These are phyloP conservation scores for Stygiomarasmius scandens DNA, from an alignment of 1,284 basidiomycete species.

Conservation along the genomic window DNA sequence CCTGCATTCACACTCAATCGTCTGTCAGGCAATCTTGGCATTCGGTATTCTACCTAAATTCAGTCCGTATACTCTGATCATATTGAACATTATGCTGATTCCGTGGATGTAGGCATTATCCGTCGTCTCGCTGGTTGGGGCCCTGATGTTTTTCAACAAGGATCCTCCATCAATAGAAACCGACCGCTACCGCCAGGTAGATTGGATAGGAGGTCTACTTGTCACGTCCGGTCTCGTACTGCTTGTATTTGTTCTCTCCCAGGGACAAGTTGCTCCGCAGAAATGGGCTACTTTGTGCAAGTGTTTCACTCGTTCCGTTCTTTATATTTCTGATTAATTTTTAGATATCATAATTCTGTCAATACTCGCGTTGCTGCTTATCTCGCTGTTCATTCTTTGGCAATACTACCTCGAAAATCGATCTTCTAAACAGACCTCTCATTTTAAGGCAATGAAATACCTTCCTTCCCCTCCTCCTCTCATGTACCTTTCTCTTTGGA, in stretches of 20 bases:
- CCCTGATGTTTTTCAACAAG: conserved; percentile 54
- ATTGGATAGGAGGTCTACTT: conserved; percentile 84
- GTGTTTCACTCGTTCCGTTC: too few species aligned
- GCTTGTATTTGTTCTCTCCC: conserved; percentile 78
- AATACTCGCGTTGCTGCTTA: conserved; percentile 38
- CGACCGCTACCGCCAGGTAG: conserved; percentile 58
- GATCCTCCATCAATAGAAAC: conserved; percentile 48
- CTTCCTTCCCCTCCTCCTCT: conserved; percentile 13
- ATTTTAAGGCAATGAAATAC: too few species aligned
- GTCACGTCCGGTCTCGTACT: conserved; percentile 78
- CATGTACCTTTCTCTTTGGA: conserved; percentile 12
- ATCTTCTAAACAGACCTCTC: neutral
- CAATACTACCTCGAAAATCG: conserved; percentile 11
- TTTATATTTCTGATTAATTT: too few species aligned
- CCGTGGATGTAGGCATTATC: too few species aligned
- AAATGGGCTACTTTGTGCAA: conserved; percentile 77
- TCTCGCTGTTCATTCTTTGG: conserved; percentile 25
- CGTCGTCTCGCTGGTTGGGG: conserved; percentile 52
- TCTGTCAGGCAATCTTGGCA: too few species aligned
- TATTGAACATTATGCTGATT: too few species aligned
- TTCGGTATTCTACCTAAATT: too few species aligned
- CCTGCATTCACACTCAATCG: too few species aligned
- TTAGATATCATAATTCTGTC: conserved; percentile 16
- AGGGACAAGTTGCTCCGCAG: conserved; percentile 68
- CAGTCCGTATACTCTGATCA: too few species aligned